Base-by-base conservation (phyloP, 2,329 filamentous ascomycete genomes). In the Stemphylium vesicarium region DNA sequence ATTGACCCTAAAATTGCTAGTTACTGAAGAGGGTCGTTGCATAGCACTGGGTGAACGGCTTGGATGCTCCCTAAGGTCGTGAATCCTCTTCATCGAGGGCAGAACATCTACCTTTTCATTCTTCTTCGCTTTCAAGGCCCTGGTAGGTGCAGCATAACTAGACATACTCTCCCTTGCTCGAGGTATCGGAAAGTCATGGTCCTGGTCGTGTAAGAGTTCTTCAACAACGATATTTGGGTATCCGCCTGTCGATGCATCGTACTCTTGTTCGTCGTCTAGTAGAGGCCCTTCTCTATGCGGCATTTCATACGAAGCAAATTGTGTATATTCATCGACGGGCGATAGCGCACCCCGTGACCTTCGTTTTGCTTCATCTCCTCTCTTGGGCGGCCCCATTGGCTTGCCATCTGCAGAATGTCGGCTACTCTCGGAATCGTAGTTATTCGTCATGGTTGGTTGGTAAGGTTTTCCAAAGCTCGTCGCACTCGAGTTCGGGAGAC, bases 91-190 rank as follows among this genome's bases (percentile, higher is more conserved):
- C 9, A 31, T n/a, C 2, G 15, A 22, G 6, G 15, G 20, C 13
- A 37, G n/a, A 41, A 49, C 18, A 29, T 51, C 52, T 16, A 56
- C 15, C 13, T 52, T 56, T 5, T 56, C 52, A 3, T 48, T 48
- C 33, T 56, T 46, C 35, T 51, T 58, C 13, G 56, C 56, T 18
- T 40, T 35, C 0, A 47, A 58, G 2, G 52, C 42, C 11, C 40
- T 51, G 1, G 56, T 58, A 16, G 42, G 52, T 8, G 47, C 43
- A 12, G 43, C 39, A 4, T 51, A 58, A 0, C 38, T 48, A 4
- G 51, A 43, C 13, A 13, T 32, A 24, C 8, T 31, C 1, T 29
- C 1, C 10, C n/a, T 13, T 52, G 31, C 16, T 32, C 11, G 22
- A 15, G 6, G 6, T 16, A 20, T 26, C n/a, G 8, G 1, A 36